These are phyloP conservation scores for Toxicodendron radicans DNA, from an alignment of 345 rosid genomes.

Conservation along the genomic window DNA sequence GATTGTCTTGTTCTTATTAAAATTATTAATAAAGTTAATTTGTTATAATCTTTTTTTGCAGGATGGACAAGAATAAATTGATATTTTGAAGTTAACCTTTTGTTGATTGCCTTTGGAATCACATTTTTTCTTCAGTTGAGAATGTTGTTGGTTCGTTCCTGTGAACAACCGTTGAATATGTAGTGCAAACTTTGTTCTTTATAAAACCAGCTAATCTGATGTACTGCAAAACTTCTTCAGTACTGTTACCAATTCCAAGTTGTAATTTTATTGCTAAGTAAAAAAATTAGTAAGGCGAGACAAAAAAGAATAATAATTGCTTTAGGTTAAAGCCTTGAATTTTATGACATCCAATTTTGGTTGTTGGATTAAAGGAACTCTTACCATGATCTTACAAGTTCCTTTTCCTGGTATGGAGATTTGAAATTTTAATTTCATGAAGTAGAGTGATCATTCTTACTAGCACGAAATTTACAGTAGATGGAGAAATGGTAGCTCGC, in stretches of 20 bases:
- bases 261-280: background rate
- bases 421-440: too few relatives aligned
- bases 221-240: constrained; percentile 1
- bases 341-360: background rate
- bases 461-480: too few relatives aligned
- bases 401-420: too few relatives aligned
- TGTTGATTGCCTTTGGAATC: constrained; percentile 8
- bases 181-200: constrained; percentile 18
- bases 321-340: background rate
- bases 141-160: constrained; percentile 27
- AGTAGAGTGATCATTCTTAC: too few relatives aligned
- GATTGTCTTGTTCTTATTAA: background rate
- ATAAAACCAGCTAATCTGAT: constrained; percentile 18
- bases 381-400: background rate
- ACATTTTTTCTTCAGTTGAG: constrained; percentile 23
- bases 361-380: background rate
- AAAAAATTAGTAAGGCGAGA: background rate
- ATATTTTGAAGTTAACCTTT: constrained; percentile 1
- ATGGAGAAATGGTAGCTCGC: too few relatives aligned
- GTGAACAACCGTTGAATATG: constrained; percentile 19
- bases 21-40: background rate
- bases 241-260: constrained; percentile 1
- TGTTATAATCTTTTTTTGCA: constrained; percentile 10
- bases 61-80: constrained; percentile 40
- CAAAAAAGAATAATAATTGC: constrained; percentile 18